These are phyloP conservation scores for Curvularia hawaiiensis DNA, from an alignment of 2,329 filamentous ascomycete genomes.

Conservation along the genomic window DNA sequence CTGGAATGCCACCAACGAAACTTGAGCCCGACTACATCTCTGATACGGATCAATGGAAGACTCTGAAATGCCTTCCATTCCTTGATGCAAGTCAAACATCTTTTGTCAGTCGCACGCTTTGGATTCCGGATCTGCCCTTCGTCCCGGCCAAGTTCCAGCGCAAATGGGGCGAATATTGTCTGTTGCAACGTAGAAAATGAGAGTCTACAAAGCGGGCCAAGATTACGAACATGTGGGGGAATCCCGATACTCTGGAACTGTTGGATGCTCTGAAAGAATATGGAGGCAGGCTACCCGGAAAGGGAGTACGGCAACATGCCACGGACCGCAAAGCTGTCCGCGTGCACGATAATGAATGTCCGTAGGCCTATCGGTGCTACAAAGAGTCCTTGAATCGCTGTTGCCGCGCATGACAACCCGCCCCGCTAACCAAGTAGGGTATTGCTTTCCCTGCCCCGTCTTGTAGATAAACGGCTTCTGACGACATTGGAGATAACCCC, in stretches of 20 bases:
- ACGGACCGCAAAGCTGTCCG: neutral
- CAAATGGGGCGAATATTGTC: slow-evolving; percentile 87
- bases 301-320: neutral
- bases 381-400: slow-evolving; percentile 11
- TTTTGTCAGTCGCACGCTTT: slow-evolving; percentile 75
- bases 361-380: neutral
- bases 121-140: slow-evolving; percentile 74
- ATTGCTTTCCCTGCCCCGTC: slow-evolving; percentile 23
- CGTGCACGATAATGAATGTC: neutral
- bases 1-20: slow-evolving; percentile 61
- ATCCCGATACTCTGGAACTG: neutral
- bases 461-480: slow-evolving; percentile 16
- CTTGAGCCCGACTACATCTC: slow-evolving; percentile 82
- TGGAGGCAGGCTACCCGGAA: neutral
- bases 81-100: slow-evolving; percentile 79
- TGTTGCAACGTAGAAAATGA: slow-evolving; percentile 62
- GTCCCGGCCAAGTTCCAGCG: slow-evolving; percentile 73
- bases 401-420: slow-evolving; percentile 7
- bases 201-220: neutral
- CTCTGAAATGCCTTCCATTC: slow-evolving; percentile 76
- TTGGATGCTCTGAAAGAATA: neutral
- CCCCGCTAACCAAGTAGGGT: slow-evolving; percentile 28
- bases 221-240: neutral
- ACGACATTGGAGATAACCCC: slow-evolving; percentile 23
- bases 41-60: slow-evolving; percentile 77